A percentile compares a stretch with the other conserved stretches of the same genome.
Evolutionary conservation across 1,284 basidiomycete genomes (phyloP).

Genomic region (Pholiota adiposa): DNA sequence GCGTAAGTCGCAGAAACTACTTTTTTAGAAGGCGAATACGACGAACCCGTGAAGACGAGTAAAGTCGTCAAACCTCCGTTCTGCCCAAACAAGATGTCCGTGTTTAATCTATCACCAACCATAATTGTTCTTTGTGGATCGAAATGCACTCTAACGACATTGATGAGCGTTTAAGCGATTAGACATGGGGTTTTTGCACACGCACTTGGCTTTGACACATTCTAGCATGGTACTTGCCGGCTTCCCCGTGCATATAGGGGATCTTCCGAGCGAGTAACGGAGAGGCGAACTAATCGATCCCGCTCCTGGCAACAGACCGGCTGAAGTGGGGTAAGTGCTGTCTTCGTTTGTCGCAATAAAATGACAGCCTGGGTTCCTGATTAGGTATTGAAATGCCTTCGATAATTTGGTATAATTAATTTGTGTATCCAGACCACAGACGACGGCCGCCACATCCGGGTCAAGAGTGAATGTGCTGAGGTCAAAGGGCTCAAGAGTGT

Average conservation of each 20-base stretch:
- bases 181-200: conserved; percentile 16
- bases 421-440: conserved; percentile 83
- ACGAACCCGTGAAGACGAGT: conserved; percentile 89
- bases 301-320: conserved; percentile 85
- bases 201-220: conserved; percentile 93
- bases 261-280: conserved; percentile 70
- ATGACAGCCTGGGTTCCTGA: conserved; percentile 75
- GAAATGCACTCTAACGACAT: conserved; percentile 70
- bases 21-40: conserved; percentile 7
- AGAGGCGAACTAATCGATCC: conserved; percentile 88
- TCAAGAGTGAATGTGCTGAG: conserved; percentile 78
- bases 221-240: conserved; percentile 93
- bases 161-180: conserved; percentile 6
- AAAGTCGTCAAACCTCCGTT: conserved; percentile 86
- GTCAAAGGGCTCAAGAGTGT: conserved; percentile 73
- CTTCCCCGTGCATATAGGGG: conserved; percentile 88
- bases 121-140: conserved; percentile 89
- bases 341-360: conserved; percentile 97
- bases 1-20: conserved; percentile 10
- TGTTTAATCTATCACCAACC: conserved; percentile 94
- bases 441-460: conserved; percentile 83
- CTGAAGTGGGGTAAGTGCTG: conserved; percentile 83
- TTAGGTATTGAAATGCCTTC: conserved; percentile 92
- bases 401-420: conserved; percentile 94
- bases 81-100: conserved; percentile 93